Evolutionary conservation across 805 yeast genomes (phyloP), one percentile per base, ranked within the genome.

Genomic region (Debaryomyces prosopidis): DNA sequence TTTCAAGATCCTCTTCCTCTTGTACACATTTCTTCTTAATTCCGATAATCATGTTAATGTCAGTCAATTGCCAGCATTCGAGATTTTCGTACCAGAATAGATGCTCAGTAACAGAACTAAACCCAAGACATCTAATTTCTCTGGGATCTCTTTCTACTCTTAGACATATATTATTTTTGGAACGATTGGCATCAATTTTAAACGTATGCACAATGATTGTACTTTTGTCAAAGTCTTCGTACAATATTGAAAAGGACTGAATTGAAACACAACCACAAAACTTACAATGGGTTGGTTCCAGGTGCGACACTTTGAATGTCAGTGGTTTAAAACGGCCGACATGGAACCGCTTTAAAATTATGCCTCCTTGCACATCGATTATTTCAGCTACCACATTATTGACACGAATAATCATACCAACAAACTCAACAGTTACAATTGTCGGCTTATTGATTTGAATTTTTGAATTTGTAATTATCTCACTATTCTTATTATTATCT

Each of bases 121-220:
- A 87, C 20, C 96, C 96, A 34, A 86, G 73, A 66, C 97, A 89
- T 69, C 96, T 80, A 32, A 88, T 87, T 66, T 89, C 97, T 56
- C 96, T 78, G 2, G 92, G 89, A 65, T 89, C 97, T 77, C 97
- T 85, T 65, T 89, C 97, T 33, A 87, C 95, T 64, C 96, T 80
- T 44, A 89, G 66, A 63, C 97, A 89, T 34, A 89, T 89, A 53
- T 80, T 84, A 45, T 81, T 85, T 57, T 87, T 86, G 8, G 95
- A 89, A 46, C 84, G 74, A 58, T 85, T 86, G 30, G 51, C 54
- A 48, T 84, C 87, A 38, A 84, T 80, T 36, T 79, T 79, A 56
- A 81, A 84, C 0, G 94, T 84, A 56, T 89, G 96, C 68, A 87
- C 68, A 5, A 85, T 81, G 42, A 87, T 62, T 7, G 81, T 77